Evolutionary conservation across 345 rosid genomes (phyloP).

Genomic region (Euphorbia tirucalli): DNA sequence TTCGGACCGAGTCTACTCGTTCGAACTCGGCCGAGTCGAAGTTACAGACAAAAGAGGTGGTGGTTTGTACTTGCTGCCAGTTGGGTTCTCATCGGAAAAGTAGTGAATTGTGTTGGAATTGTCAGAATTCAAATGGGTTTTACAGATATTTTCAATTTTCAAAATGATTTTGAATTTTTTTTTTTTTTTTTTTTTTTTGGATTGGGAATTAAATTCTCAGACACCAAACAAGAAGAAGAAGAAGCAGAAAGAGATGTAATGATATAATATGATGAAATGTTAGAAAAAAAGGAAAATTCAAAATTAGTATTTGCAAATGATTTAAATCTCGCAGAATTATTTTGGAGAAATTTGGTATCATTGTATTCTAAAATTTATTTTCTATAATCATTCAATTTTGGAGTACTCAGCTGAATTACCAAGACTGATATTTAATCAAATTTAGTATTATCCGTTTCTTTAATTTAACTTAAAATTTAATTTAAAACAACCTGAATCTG

Average conservation of each 20-base stretch:
- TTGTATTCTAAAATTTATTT: too few relatives aligned
- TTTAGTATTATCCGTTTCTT: too few relatives aligned
- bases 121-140: constrained; percentile 34
- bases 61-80: constrained; percentile 50
- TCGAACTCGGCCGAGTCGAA: constrained; percentile 48
- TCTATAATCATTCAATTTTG: too few relatives aligned
- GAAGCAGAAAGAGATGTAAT: neutral
- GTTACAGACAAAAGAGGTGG: constrained; percentile 4
- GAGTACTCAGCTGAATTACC: too few relatives aligned
- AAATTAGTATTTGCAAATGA: neutral
- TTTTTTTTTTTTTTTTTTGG: neutral
- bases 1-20: constrained; percentile 7
- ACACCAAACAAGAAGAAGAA: neutral
- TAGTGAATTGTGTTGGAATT: constrained; percentile 39
- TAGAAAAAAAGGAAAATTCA: neutral
- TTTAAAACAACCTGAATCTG: too few relatives aligned
- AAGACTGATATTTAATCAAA: too few relatives aligned
- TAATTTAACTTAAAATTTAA: too few relatives aligned
- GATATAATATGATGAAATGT: neutral
- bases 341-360: too few relatives aligned
- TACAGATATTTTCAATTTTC: constrained; percentile 21
- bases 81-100: constrained; percentile 36
- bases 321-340: too few relatives aligned
- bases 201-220: neutral
- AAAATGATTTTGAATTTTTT: neutral